Evolutionary conservation across 2,329 filamentous ascomycete genomes (phyloP).

Genomic region (Fusarium nisikadoi): DNA sequence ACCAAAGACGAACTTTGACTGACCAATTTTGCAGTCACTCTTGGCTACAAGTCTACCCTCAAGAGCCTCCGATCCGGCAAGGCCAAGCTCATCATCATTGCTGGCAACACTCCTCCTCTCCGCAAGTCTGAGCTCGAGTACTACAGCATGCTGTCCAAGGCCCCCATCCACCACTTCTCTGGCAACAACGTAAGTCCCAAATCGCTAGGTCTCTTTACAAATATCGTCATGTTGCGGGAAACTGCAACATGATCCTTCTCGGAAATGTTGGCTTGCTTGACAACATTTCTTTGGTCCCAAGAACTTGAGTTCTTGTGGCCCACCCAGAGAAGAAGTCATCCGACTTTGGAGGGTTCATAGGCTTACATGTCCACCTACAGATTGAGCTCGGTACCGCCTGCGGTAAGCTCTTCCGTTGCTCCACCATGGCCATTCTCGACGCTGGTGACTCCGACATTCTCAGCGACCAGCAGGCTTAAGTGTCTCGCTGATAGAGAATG

Average conservation of each 20-base stretch:
- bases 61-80: conserved; percentile 95
- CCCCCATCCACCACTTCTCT: conserved; percentile 95
- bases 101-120: conserved; percentile 95
- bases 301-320: conserved; percentile 52
- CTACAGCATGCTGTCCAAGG: conserved; percentile 93
- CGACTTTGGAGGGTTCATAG: conserved; percentile 88
- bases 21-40: conserved; percentile 49
- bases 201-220: conserved; percentile 40
- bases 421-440: conserved; percentile 96
- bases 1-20: conserved; percentile 1
- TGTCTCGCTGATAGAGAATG: conserved; percentile 36
- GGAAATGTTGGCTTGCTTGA: conserved; percentile 29
- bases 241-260: conserved; percentile 42
- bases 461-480: conserved; percentile 75
- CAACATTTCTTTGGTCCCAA: conserved; percentile 39
- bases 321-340: conserved; percentile 90
- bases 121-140: conserved; percentile 98
- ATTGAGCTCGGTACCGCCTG: conserved; percentile 98
- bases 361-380: conserved; percentile 72
- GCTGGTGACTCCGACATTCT: conserved; percentile 99
- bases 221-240: conserved; percentile 30
- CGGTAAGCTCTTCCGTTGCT: conserved; percentile 99
- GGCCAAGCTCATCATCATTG: conserved; percentile 97
- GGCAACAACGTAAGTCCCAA: conserved; percentile 94
- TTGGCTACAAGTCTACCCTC: conserved; percentile 62